Base-by-base conservation (phyloP, 176 grass and related monocot species). In the Saccharum spontaneum region DNA sequence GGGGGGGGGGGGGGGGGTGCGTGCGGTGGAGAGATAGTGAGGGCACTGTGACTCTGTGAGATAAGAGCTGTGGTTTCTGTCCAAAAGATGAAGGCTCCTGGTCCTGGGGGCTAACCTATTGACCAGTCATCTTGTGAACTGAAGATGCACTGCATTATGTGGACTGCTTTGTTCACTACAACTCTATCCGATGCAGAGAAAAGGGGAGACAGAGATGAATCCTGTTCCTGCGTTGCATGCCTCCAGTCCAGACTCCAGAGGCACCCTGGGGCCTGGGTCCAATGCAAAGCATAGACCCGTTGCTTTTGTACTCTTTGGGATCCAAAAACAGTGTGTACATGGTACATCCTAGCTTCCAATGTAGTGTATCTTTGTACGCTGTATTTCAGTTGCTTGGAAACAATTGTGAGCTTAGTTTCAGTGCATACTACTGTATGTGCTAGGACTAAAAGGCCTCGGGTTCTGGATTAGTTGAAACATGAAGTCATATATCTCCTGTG, bases 161-260 rank as follows among this genome's bases (percentile, higher is more conserved):
- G 52, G 67, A 67, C 67, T 90, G 79, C 88, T 82, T 73, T 73
- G 78, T 30, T 67, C 74, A 83, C 75, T 76, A 81, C 37, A 37
- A 20, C 30, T 75, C 46, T 36, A 18, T 36, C 69, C 75, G 85
- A 75, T 84, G 76, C 89, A 87, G 80, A 52, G 14, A 76, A 80
- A 84, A 81, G 85, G 79, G 80, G 81, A 64, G 76, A 84, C 85
- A 76, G 17, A 80, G 62, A 74, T 70, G 68, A 72, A 81, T 60
- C 85, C 65, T 82, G 60, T 87, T 69, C 81, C 50, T 65, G 69
- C 34, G 67, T 44, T 65, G 69, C 34, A 86, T 67, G 59, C 55
- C 67, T 38, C 46, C 48, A 23, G 77, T 61, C 59, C 1, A 61
- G 59, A 23, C 71, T 61, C 59, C 1, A 61, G 59, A 50, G 49